Base-by-base conservation (phyloP, 805 yeast species). In the Candida hispaniensis region DNA sequence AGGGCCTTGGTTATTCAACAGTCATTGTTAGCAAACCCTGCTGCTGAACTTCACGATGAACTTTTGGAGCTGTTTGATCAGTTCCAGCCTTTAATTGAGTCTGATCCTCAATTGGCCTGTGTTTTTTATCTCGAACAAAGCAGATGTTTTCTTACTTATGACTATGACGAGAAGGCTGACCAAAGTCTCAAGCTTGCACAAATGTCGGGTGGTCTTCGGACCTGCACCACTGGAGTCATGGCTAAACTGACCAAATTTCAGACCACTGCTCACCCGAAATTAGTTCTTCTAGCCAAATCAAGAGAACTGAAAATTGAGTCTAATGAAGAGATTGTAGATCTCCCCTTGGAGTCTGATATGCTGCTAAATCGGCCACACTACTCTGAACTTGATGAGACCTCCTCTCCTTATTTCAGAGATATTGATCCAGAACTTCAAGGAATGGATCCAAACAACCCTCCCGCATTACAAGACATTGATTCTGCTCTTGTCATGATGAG, bases 231-330 rank as follows among this genome's bases (percentile, higher is more conserved):
- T 1, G 97, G 97, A 45, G 80, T 91, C 39, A 75, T 75, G 46
- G 95, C 94, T 7, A 78, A 75, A 51, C 66, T 91, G 50, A 88
- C 97, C 4, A 80, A 80, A 54, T 81, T 63, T 53, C 97, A 88
- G 58, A 66, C 66, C 30, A 66, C 63, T 19, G 71, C 75, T n/a
- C 69, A 77, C 15, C 69, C 94, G 1, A 73, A 82, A 23, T 66
- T 88, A 41, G 68, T 86, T 10, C 70, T 83, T 15, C 57, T 88
- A 13, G 97, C 97, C 1, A 67, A 71, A 43, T 51, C 57, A 32
- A 30, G 50, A 7, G 45, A 57, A 10, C 26, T 28, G 6, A 22
- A 14, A 4, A 41, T 34, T 18, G 35, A 14, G 18, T 27, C 38
- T 35, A 18, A 32, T 21, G 28, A 28, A 20, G 36, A 35, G 12